Conservation (phyloP, 306 rosid genomes). For the Glycyrrhiza uralensis region DNA sequence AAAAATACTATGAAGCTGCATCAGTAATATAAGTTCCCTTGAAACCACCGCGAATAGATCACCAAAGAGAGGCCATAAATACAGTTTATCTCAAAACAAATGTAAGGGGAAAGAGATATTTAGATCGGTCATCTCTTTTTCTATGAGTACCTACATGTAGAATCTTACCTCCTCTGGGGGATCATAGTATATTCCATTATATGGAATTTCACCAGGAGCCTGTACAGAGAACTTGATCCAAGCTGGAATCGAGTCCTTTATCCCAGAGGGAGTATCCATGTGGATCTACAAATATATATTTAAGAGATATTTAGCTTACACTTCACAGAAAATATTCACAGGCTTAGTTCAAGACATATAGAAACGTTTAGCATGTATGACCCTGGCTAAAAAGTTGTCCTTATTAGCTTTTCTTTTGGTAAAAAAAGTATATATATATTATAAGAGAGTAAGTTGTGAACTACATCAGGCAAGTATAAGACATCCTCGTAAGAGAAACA, state of each 20-base stretch:
- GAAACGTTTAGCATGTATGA: not conserved
- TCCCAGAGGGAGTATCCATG: conserved; percentile 94
- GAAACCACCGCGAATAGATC: conserved; percentile 17
- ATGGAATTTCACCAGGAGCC: conserved; percentile 95
- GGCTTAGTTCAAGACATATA: conserved; percentile 18
- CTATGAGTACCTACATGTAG: conserved; percentile 9
- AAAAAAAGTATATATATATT: conserved; percentile 2
- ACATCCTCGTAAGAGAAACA: not conserved
- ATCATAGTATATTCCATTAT: conserved; percentile 85
- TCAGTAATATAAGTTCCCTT: not conserved
- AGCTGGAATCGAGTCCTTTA: conserved; percentile 95
- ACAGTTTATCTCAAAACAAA: conserved; percentile 3
- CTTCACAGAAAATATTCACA: conserved; percentile 4
- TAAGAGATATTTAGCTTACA: conserved; percentile 19
- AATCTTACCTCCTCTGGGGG: conserved; percentile 92
- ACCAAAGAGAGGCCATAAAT: not conserved
- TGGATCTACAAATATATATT: conserved; percentile 57
- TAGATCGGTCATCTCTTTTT: not conserved
- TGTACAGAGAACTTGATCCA: conserved; percentile 97
- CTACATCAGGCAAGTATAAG: conserved; percentile 14
- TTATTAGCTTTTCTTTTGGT: not conserved
- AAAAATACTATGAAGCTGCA: conserved; percentile 1
- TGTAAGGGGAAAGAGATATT: not conserved
- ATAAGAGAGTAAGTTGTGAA: not conserved
- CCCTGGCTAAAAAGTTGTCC: not conserved